Evolutionary conservation across 2,329 filamentous ascomycete species (phyloP), one percentile per base, ranked within the genome.

Genomic region (Penicillium sp.): DNA sequence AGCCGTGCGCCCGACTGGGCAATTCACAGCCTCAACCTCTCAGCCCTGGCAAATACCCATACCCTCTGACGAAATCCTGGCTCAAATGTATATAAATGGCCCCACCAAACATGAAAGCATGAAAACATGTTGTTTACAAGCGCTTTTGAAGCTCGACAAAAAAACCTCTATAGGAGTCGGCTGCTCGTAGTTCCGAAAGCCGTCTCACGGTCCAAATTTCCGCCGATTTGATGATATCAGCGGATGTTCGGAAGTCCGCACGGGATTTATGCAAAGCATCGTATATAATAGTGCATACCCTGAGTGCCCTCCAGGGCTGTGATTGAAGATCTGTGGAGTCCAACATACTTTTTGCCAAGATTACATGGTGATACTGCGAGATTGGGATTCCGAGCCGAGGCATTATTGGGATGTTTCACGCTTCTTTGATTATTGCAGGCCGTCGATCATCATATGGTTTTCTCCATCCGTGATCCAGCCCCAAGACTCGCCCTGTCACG

Each of bases 401-500:
- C 21, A 10, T 19, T 13, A 10, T 19, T 13, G 19, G 19, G 19
- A 37, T 38, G 17, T 29, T 31, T 50, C 19, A 50, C 6, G 25
- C 45, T 31, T 54, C 49, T 25, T 43, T 56, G 15, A 17, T 19
- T 17, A 33, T 37, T 12, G 31, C 9, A 15, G 21, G 31, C 17
- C 31, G 13, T 12, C 33, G 47, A n/a, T 42, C 41, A 17, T n/a
- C 21, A 21, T 17, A 23, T 31, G 29, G 19, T n/a, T n/a, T 23
- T 47, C 57, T 60, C 69, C 69, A 72, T 1, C 70, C 66, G 25
- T 66, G 61, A 19, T 70, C 64, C n/a, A 74, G 40, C 13, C 67
- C 67, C 7, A 75, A 54, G 9, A 76, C 47, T 31, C 63, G 61
- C 17, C 74, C 75, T 3, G 64, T 68, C 17, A 66, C 50, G 3